Percentiles rank a stretch among this genome's conserved stretches.
Conservation (phyloP, 1,284 basidiomycete genomes). For the Somion occarium region DNA sequence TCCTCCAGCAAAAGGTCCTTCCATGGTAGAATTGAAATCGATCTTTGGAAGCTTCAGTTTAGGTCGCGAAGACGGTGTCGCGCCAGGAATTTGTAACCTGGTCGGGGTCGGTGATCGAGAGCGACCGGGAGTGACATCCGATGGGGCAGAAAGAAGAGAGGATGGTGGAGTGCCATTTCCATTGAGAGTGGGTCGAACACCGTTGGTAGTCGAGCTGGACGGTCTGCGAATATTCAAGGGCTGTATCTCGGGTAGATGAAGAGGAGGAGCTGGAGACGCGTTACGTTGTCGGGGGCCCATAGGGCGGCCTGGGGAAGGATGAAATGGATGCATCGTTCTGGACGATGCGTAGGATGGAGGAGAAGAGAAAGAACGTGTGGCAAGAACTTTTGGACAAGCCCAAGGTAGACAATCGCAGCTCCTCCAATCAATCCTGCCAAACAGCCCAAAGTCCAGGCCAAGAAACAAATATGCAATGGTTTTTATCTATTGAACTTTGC, state of each 20-base stretch:
- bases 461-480: too few species aligned
- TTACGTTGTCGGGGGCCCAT: slow-evolving; percentile 53
- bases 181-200: slow-evolving; percentile 18
- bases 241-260: slow-evolving; percentile 29
- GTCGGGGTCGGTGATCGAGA: slow-evolving; percentile 22
- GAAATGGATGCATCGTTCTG: slow-evolving; percentile 31
- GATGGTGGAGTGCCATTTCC: slow-evolving; percentile 16
- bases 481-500: too few species aligned
- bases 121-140: slow-evolving; percentile 5
- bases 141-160: slow-evolving; percentile 24
- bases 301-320: slow-evolving; percentile 39
- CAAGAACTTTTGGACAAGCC: too few species aligned
- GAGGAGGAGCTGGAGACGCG: slow-evolving; percentile 42
- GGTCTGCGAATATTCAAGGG: slow-evolving; percentile 40
- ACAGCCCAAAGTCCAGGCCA: too few species aligned
- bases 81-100: slow-evolving; percentile 13
- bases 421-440: too few species aligned
- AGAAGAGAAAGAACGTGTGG: too few species aligned
- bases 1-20: slow-evolving; percentile 24
- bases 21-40: slow-evolving; percentile 19
- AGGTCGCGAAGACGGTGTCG: slow-evolving; percentile 13
- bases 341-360: slow-evolving; percentile 7
- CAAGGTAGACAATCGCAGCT: too few species aligned
- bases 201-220: slow-evolving; percentile 23
- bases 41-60: slow-evolving; percentile 27